Evolutionary conservation across 169 alveolate species (phyloP).

Genomic region (Babesia ovata): DNA sequence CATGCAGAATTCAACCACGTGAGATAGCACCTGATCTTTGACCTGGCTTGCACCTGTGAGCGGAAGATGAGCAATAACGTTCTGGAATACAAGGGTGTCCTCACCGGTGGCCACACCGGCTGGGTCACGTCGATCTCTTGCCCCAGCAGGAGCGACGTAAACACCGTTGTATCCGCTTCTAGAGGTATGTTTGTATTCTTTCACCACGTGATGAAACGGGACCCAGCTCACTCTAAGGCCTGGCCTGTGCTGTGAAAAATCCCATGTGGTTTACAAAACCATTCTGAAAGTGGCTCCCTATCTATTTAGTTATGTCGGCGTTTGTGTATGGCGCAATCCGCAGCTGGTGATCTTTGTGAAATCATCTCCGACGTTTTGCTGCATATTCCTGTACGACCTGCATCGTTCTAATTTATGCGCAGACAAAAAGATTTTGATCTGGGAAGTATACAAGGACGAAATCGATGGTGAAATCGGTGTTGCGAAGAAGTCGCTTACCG

Average conservation of each 20-base stretch:
- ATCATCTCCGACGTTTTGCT: too few species aligned
- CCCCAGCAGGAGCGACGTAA: constrained; percentile 85
- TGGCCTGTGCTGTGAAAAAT: constrained; percentile 62
- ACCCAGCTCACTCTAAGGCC: constrained; percentile 82
- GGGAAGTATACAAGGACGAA: constrained; percentile 81
- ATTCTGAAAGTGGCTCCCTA: constrained; percentile 4
- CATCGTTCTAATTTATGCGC: not conserved
- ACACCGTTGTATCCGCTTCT: constrained; percentile 90
- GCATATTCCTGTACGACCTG: too few species aligned
- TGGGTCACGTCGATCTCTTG: constrained; percentile 95
- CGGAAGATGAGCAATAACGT: constrained; percentile 68
- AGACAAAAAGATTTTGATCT: constrained; percentile 82
- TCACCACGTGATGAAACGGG: constrained; percentile 66
- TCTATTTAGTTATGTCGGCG: too few species aligned
- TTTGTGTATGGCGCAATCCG: too few species aligned
- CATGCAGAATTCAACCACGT: constrained; percentile 1
- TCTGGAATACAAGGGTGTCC: constrained; percentile 82
- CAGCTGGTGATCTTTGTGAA: too few species aligned
- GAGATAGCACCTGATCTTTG: constrained; percentile 1
- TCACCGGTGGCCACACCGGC: constrained; percentile 91
- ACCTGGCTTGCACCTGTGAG: constrained; percentile 7
- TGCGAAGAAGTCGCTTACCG: constrained; percentile 83
- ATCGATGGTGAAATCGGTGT: constrained; percentile 82
- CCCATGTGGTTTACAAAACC: constrained; percentile 30
- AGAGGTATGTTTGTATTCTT: constrained; percentile 78